Percentiles rank a stretch among this genome's conserved stretches.
These are phyloP conservation scores for Vicia faba DNA, from an alignment of 306 rosid species.

Conservation along the genomic window DNA sequence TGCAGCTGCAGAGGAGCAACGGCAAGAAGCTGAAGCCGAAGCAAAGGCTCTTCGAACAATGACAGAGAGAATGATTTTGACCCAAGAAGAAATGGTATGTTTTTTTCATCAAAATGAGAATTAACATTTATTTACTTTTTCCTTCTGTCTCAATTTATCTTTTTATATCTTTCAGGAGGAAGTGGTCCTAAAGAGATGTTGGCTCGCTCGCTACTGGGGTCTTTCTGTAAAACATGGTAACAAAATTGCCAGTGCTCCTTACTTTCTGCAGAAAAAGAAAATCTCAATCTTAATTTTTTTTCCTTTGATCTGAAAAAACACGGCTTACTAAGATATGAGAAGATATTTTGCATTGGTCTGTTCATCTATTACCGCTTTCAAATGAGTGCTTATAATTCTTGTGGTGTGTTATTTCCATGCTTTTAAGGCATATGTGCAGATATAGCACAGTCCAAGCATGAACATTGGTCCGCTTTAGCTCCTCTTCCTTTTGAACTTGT, in stretches of 20 bases:
- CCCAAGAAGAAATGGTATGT: slow-evolving; percentile 99
- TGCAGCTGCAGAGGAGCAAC: slow-evolving; percentile 67
- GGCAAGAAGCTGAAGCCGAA: slow-evolving; percentile 90
- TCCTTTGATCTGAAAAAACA: slow-evolving; percentile 28
- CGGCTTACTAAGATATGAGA: slow-evolving; percentile 24
- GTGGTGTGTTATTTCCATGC: slow-evolving; percentile 38
- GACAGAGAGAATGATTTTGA: slow-evolving; percentile 97
- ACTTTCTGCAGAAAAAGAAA: slow-evolving; percentile 34
- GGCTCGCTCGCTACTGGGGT: slow-evolving; percentile 99
- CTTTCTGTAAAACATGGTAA: slow-evolving; percentile 89
- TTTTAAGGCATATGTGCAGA: slow-evolving; percentile 83
- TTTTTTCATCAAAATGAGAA: slow-evolving; percentile 28
- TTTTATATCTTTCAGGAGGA: slow-evolving; percentile 67
- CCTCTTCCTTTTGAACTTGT: slow-evolving; percentile 95
- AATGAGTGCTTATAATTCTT: slow-evolving; percentile 33
- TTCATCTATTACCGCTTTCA: slow-evolving; percentile 22
- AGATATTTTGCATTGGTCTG: slow-evolving; percentile 1
- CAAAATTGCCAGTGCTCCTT: slow-evolving; percentile 34
- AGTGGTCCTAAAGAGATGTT: slow-evolving; percentile 96
- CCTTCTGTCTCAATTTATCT: slow-evolving; percentile 28
- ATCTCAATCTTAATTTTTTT: slow-evolving; percentile 21
- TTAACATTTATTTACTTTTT: slow-evolving; percentile 27
- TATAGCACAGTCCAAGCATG: slow-evolving; percentile 74
- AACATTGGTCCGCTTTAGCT: slow-evolving; percentile 92
- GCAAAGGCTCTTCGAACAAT: slow-evolving; percentile 82